Percentiles rank a stretch among this genome's conserved stretches.
Evolutionary conservation across 768 basidiomycete genomes (phyloP).

Genomic region (Tricholomella constricta): DNA sequence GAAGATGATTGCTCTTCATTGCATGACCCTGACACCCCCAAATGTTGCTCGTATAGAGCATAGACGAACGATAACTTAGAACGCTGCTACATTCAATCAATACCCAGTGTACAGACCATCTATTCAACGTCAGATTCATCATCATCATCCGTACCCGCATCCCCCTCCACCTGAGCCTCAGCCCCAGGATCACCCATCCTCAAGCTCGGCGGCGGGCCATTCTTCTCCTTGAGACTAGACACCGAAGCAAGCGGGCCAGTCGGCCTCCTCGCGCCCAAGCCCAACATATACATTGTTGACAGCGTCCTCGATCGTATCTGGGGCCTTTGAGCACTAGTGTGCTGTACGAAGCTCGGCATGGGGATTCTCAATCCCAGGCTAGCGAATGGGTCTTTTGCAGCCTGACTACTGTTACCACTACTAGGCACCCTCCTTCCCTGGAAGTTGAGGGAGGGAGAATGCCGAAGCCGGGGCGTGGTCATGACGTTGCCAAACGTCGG

Average conservation of each 20-base stretch:
- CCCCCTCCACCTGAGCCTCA: not conserved
- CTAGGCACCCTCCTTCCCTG: conserved; percentile 10
- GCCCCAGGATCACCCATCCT: not conserved
- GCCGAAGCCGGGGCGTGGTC: conserved; percentile 62
- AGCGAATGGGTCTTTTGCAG: conserved; percentile 41
- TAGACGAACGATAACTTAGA: too few relatives aligned
- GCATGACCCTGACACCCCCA: too few relatives aligned
- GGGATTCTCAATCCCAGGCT: conserved; percentile 55
- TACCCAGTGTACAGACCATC: not conserved
- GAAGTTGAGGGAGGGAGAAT: conserved; percentile 42
- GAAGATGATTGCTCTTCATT: too few relatives aligned
- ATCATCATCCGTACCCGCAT: not conserved
- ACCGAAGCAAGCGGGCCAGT: conserved; percentile 15
- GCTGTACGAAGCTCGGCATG: conserved; percentile 49
- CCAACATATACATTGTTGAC: conserved; percentile 67
- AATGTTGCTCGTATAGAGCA: too few relatives aligned
- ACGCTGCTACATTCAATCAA: too few relatives aligned
- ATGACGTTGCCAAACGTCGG: conserved; percentile 76
- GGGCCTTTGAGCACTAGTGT: conserved; percentile 7
- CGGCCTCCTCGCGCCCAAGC: conserved; percentile 48
- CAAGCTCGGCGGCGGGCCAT: not conserved
- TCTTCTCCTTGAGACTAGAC: not conserved
- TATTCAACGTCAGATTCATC: conserved; percentile 5
- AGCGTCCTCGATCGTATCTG: conserved; percentile 46
- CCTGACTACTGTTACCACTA: not conserved